phyloP scores from a whole-genome alignment of 148 eudicot species.

The Arbutus unedo region DNA sequence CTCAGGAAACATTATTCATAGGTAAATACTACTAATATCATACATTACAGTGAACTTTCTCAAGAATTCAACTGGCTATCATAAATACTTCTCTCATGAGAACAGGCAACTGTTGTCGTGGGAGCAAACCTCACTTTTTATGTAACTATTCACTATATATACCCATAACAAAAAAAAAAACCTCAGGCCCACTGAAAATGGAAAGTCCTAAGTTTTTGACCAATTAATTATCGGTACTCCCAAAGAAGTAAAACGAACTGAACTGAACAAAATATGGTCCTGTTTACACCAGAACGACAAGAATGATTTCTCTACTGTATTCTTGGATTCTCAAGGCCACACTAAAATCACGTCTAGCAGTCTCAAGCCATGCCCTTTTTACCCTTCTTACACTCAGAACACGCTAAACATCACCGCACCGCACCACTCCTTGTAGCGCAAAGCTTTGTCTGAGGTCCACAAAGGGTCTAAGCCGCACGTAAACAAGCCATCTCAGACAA shows the following conservation, averaged over 20 bases:
- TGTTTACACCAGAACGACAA: neutral
- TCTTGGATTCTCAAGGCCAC: neutral
- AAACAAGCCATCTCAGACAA: constrained; percentile 1
- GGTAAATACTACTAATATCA: neutral
- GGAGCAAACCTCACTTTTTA: neutral
- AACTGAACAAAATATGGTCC: neutral
- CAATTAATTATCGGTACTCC: neutral
- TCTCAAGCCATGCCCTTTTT: neutral
- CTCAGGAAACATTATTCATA: neutral
- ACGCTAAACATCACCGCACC: neutral
- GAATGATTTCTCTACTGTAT: neutral
- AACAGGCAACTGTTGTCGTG: neutral
- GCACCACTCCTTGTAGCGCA: neutral
- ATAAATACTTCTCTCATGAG: neutral
- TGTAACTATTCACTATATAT: neutral
- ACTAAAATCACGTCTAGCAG: neutral
- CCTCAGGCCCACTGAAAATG: neutral
- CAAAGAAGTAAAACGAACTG: neutral
- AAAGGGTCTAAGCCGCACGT: neutral
- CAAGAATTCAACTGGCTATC: neutral
- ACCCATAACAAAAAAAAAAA: neutral
- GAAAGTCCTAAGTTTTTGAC: neutral
- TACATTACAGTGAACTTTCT: neutral
- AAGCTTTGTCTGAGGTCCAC: neutral
- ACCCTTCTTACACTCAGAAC: neutral